phyloP scores from a whole-genome alignment of 2,329 filamentous ascomycete species.

The Fusarium keratoplasticum region DNA sequence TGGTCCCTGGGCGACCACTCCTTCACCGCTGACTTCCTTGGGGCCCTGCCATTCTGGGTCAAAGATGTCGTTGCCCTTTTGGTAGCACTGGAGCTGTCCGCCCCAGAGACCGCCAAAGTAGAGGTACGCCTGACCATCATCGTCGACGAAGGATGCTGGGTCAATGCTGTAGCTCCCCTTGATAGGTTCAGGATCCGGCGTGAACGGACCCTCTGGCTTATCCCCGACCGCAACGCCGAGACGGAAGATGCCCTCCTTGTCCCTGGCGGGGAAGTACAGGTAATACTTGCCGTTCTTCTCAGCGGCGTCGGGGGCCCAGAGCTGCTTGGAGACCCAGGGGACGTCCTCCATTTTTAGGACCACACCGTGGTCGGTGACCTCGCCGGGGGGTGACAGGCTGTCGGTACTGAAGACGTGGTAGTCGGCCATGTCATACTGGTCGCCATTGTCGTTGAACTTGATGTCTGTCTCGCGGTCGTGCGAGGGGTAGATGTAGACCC shows the following conservation, averaged over 20 bases:
- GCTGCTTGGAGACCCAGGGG: slow-evolving; percentile 82
- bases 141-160: slow-evolving; percentile 79
- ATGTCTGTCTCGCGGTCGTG: slow-evolving; percentile 83
- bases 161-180: slow-evolving; percentile 80
- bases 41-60: slow-evolving; percentile 65
- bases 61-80: slow-evolving; percentile 64
- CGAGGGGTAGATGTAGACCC: slow-evolving; percentile 83
- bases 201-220: slow-evolving; percentile 76
- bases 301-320: slow-evolving; percentile 85
- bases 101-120: slow-evolving; percentile 88
- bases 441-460: slow-evolving; percentile 83
- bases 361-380: slow-evolving; percentile 79
- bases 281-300: slow-evolving; percentile 76
- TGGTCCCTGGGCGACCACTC: slow-evolving; percentile 70
- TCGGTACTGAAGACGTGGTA: slow-evolving; percentile 79
- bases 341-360: slow-evolving; percentile 74
- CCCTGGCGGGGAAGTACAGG: slow-evolving; percentile 81
- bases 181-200: slow-evolving; percentile 72
- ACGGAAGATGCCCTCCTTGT: slow-evolving; percentile 76
- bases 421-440: slow-evolving; percentile 87
- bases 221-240: slow-evolving; percentile 77
- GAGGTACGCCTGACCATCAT: slow-evolving; percentile 52
- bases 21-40: slow-evolving; percentile 68
- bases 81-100: slow-evolving; percentile 83
- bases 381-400: slow-evolving; percentile 63